Percentiles rank a stretch among this genome's conserved stretches.
Evolutionary conservation across 768 basidiomycete genomes (phyloP).

Genomic region (Tylopilus rubrobrunneus): DNA sequence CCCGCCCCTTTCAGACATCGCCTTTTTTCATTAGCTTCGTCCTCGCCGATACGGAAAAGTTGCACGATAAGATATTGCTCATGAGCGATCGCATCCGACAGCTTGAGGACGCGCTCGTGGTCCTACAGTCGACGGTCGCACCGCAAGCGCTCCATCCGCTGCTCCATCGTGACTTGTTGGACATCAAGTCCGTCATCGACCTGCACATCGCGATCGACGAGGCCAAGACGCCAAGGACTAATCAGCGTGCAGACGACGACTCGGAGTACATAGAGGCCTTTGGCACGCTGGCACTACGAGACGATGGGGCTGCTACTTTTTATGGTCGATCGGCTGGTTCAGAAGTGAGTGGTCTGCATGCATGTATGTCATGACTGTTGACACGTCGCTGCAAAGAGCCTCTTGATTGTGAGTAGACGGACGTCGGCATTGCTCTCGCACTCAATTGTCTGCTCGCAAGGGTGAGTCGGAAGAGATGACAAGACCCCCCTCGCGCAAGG

Average conservation of each 20-base stretch:
- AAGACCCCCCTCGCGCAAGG: neutral
- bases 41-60: slow-evolving; percentile 64
- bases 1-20: neutral
- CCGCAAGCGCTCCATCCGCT: slow-evolving; percentile 56
- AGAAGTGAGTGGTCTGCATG: slow-evolving; percentile 48
- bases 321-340: slow-evolving; percentile 70
- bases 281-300: slow-evolving; percentile 63
- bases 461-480: slow-evolving; percentile 19
- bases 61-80: slow-evolving; percentile 61
- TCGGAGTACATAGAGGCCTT: slow-evolving; percentile 63
- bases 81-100: slow-evolving; percentile 72
- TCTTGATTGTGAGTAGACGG: slow-evolving; percentile 47
- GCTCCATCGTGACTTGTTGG: slow-evolving; percentile 54
- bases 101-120: slow-evolving; percentile 63
- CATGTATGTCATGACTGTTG: slow-evolving; percentile 15
- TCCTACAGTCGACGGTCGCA: slow-evolving; percentile 45
- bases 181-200: slow-evolving; percentile 67
- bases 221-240: slow-evolving; percentile 27
- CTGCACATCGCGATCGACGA: slow-evolving; percentile 54
- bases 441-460: slow-evolving; percentile 12
- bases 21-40: slow-evolving; percentile 47
- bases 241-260: slow-evolving; percentile 32
- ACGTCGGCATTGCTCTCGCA: neutral
- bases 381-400: slow-evolving; percentile 36
- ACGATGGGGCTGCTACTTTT: slow-evolving; percentile 68